A percentile compares a stretch with the other conserved stretches of the same genome.
Conservation (phyloP, 2,329 filamentous ascomycete species). For the Byssothecium circinans region DNA sequence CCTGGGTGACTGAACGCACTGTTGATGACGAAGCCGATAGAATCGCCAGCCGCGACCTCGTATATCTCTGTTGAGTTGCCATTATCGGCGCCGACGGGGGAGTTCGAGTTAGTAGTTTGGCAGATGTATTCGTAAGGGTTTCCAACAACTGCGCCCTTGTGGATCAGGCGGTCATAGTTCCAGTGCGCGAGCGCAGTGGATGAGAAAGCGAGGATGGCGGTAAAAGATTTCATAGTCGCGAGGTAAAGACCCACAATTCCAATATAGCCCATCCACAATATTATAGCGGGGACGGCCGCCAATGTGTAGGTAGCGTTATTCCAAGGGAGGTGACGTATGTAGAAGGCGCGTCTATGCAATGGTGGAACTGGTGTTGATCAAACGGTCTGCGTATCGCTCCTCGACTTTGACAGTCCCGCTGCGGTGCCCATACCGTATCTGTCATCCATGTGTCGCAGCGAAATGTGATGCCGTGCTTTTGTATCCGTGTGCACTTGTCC, state of each 20-base stretch:
- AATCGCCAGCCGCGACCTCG: conserved; percentile 39
- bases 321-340: too few relatives aligned
- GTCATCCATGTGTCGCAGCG: conserved; percentile 4
- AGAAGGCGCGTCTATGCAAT: too few relatives aligned
- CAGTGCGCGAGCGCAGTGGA: conserved; percentile 17
- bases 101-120: conserved; percentile 14
- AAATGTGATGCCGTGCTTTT: background rate
- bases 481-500: background rate
- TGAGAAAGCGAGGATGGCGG: conserved; percentile 9
- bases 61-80: conserved; percentile 8
- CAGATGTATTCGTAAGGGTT: conserved; percentile 18
- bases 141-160: conserved; percentile 16
- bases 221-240: conserved; percentile 13
- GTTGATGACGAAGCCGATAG: conserved; percentile 49
- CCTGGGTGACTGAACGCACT: conserved; percentile 38
- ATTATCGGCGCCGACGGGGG: conserved; percentile 13
- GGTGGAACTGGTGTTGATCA: too few relatives aligned
- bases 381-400: too few relatives aligned
- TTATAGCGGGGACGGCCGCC: too few relatives aligned
- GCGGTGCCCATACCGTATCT: conserved; percentile 10
- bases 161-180: conserved; percentile 24
- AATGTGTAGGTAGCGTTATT: too few relatives aligned
- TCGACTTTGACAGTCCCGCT: background rate
- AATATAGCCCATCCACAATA: background rate
- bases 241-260: background rate